Percentiles rank a stretch among this genome's conserved stretches.
Evolutionary conservation across 2,329 filamentous ascomycete genomes (phyloP).

Genomic region (Pseudocercospora fuligena): DNA sequence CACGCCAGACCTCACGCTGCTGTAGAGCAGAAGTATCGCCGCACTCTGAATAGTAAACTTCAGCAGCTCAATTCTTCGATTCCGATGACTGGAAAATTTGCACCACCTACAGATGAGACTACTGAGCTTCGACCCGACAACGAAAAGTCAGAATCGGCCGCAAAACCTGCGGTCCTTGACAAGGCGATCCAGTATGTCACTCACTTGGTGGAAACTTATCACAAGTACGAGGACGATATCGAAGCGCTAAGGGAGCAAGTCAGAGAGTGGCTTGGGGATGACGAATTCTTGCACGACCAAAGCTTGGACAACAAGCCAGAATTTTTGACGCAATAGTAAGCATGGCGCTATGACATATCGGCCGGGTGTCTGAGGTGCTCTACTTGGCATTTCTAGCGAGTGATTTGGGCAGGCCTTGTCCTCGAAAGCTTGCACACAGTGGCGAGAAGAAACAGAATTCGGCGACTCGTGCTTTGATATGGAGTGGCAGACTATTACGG

Average conservation of each 20-base stretch:
- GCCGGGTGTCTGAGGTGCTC: background rate
- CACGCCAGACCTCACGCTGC: conserved; percentile 27
- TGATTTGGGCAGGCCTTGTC: background rate
- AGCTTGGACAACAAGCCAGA: background rate
- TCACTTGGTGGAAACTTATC: conserved; percentile 27
- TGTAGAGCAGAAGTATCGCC: conserved; percentile 27
- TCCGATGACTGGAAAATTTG: conserved; percentile 24
- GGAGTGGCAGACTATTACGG: background rate
- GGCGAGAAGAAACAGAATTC: background rate
- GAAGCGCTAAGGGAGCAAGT: conserved; percentile 21
- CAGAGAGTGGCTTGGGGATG: conserved; percentile 23
- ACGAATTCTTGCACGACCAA: conserved; percentile 2
- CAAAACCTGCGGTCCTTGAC: conserved; percentile 28
- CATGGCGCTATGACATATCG: background rate
- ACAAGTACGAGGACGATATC: conserved; percentile 27
- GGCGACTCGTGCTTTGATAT: background rate
- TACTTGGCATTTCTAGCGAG: background rate
- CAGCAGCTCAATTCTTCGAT: conserved; percentile 27
- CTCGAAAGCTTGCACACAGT: background rate
- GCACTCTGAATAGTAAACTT: conserved; percentile 27
- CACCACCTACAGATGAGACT: background rate
- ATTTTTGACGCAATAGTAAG: background rate
- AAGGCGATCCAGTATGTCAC: conserved; percentile 29
- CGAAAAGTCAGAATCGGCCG: conserved; percentile 11
- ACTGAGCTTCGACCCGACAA: conserved; percentile 12